Percentiles rank a stretch among this genome's conserved stretches.
Evolutionary conservation across 2,329 filamentous ascomycete species (phyloP).

Genomic region (Microcyclospora tardicrescens): DNA sequence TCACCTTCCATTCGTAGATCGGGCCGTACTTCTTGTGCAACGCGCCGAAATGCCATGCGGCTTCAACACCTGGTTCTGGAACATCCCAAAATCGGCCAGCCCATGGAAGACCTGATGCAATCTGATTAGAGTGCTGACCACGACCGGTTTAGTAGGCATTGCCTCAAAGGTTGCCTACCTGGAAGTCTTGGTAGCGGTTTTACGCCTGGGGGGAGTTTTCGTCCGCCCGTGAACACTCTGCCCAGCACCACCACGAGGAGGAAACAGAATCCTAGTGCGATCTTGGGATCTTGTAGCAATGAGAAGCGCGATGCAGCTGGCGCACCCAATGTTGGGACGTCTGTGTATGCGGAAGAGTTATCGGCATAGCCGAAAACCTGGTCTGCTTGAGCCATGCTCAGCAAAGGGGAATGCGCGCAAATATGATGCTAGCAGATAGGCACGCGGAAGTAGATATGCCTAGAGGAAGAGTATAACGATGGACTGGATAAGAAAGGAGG

Average conservation of each 20-base stretch:
- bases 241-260: constrained; percentile 5
- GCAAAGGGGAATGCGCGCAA: too few species aligned
- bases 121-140: neutral
- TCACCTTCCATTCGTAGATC: constrained; percentile 24
- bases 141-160: neutral
- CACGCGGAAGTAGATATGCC: too few species aligned
- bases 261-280: constrained; percentile 2
- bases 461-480: too few species aligned
- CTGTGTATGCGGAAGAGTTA: neutral
- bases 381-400: too few species aligned
- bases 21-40: constrained; percentile 23
- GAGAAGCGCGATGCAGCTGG: neutral
- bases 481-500: too few species aligned
- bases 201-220: constrained; percentile 13
- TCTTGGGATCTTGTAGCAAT: neutral
- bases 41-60: constrained; percentile 23
- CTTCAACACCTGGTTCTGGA: constrained; percentile 20
- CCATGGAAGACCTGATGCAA: constrained; percentile 16
- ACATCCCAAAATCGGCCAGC: constrained; percentile 23
- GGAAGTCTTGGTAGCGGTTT: constrained; percentile 12
- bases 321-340: neutral
- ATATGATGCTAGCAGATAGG: too few species aligned
- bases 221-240: constrained; percentile 4
- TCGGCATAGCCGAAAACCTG: neutral
- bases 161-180: constrained; percentile 3